Conservation (phyloP, 108 stramenopile species). For the Pseudonitzschia multiseries region DNA sequence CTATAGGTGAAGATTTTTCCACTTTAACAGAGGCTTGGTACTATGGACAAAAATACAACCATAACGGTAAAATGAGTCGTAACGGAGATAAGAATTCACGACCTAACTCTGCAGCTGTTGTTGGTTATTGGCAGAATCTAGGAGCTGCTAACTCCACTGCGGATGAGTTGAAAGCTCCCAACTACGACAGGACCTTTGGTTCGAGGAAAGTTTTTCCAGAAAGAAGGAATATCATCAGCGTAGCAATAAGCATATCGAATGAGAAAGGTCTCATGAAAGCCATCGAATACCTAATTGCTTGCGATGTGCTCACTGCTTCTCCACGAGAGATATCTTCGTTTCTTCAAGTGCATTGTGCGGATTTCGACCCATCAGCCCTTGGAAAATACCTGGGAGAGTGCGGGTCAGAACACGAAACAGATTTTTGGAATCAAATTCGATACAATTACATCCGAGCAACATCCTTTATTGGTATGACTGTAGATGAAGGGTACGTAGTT, state of each 20-base stretch:
- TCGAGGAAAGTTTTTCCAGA: not conserved
- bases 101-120: not conserved
- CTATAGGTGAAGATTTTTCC: constrained; percentile 26
- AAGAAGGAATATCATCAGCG: constrained; percentile 26
- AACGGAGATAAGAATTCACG: not conserved
- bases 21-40: constrained; percentile 37
- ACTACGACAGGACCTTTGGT: not conserved
- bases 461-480: constrained; percentile 93
- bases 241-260: constrained; percentile 77
- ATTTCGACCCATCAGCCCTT: constrained; percentile 75
- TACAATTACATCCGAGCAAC: constrained; percentile 83
- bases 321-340: constrained; percentile 89
- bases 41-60: not conserved
- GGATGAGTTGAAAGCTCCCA: not conserved
- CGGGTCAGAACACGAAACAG: constrained; percentile 70
- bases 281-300: constrained; percentile 90
- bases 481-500: constrained; percentile 86
- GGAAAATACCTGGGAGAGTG: constrained; percentile 93
- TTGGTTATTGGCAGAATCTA: constrained; percentile 15
- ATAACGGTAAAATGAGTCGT: not conserved
- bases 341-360: constrained; percentile 79
- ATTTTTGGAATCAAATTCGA: constrained; percentile 90
- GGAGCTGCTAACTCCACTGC: not conserved
- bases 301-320: constrained; percentile 85
- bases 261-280: constrained; percentile 90